These are phyloP conservation scores for Kalaharituber pfeilii DNA, from an alignment of 2,329 filamentous ascomycete genomes.

Conservation along the genomic window DNA sequence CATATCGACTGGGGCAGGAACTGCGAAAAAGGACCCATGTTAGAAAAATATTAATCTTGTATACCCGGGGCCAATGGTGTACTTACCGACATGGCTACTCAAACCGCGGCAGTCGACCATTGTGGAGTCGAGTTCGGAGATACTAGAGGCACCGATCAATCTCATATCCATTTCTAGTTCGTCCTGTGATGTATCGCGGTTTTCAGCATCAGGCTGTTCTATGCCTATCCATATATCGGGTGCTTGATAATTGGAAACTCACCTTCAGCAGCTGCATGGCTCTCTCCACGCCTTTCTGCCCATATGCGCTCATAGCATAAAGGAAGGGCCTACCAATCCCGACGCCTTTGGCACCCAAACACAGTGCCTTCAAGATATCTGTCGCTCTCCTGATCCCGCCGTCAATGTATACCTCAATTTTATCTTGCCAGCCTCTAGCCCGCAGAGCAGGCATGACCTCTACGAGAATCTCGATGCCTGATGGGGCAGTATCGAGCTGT, in stretches of 20 bases:
- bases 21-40: not conserved
- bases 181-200: no score
- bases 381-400: conserved; percentile 79
- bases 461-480: conserved; percentile 73
- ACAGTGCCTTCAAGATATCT: conserved; percentile 89
- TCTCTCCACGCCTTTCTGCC: conserved; percentile 66
- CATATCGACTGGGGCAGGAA: conserved; percentile 6
- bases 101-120: conserved; percentile 64
- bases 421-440: conserved; percentile 51
- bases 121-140: conserved; percentile 63
- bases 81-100: conserved; percentile 37
- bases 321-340: conserved; percentile 90
- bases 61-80: not conserved
- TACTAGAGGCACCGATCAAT: conserved; percentile 57
- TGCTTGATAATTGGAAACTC: no score
- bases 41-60: not conserved
- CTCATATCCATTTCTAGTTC: conserved; percentile 99
- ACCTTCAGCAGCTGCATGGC: conserved; percentile 80
- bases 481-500: conserved; percentile 62
- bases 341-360: conserved; percentile 77
- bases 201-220: no score
- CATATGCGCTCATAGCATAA: conserved; percentile 90
- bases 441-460: conserved; percentile 83
- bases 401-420: conserved; percentile 78
- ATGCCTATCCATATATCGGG: no score